Percentiles rank a stretch among this genome's conserved stretches.
Conservation (phyloP, 208 protist genomes). For the Acanthamoeba castellanii region DNA sequence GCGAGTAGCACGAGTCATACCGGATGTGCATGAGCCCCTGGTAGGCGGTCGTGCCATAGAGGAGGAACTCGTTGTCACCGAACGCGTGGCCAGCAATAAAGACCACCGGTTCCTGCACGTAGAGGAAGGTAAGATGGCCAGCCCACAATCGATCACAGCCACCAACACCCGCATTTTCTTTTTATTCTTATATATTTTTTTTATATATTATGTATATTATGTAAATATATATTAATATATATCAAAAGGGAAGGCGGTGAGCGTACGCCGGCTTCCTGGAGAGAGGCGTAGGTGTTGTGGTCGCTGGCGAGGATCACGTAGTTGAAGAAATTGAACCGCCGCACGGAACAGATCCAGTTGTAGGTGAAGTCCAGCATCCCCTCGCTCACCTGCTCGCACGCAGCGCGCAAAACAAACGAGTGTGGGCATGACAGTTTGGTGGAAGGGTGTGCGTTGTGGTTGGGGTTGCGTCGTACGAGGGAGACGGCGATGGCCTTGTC, state of each 20-base stretch:
- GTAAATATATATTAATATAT: no score
- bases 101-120: constrained; percentile 18
- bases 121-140: not conserved
- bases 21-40: constrained; percentile 38
- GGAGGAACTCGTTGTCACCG: not conserved
- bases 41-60: not conserved
- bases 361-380: constrained; percentile 40
- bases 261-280: not conserved
- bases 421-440: not conserved
- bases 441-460: not conserved
- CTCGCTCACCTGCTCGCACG: not conserved
- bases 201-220: no score
- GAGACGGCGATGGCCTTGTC: not conserved
- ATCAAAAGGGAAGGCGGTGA: not conserved
- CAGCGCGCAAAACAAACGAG: not conserved
- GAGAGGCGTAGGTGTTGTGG: not conserved
- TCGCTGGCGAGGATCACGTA: constrained; percentile 21
- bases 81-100: not conserved
- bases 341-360: constrained; percentile 24
- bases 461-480: not conserved
- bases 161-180: not conserved
- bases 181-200: not conserved
- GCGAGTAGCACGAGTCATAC: not conserved
- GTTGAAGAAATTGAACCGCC: constrained; percentile 17
- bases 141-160: not conserved